Conservation (phyloP, 139 green algal genomes). For the Chara braunii region DNA sequence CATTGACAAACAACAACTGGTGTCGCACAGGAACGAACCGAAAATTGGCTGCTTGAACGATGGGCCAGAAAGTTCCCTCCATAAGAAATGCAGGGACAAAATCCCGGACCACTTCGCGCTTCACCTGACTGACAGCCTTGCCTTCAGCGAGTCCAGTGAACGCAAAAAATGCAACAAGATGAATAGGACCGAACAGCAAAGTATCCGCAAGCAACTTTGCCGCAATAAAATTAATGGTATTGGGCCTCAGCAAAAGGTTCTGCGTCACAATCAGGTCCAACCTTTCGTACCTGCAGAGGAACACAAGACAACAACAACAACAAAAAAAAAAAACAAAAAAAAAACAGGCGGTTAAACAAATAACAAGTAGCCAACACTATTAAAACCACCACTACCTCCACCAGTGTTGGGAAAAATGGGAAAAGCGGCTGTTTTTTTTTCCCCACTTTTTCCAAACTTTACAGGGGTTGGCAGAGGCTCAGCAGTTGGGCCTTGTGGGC, state of each 20-base stretch:
- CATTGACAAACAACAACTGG: conserved; percentile 40
- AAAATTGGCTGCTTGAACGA: conserved; percentile 37
- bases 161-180: conserved; percentile 40
- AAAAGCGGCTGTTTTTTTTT: too few species aligned
- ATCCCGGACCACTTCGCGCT: conserved; percentile 18
- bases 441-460: too few species aligned
- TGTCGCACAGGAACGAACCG: conserved; percentile 31
- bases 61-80: conserved; percentile 27
- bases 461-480: too few species aligned
- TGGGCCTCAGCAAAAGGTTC: conserved; percentile 5
- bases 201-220: conserved; percentile 39
- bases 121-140: not conserved
- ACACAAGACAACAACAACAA: not conserved
- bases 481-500: too few species aligned
- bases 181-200: conserved; percentile 40
- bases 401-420: too few species aligned
- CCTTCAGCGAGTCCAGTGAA: conserved; percentile 37
- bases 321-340: not conserved
- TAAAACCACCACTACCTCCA: too few species aligned
- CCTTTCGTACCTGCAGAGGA: conserved; percentile 20
- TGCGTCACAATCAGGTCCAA: conserved; percentile 17
- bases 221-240: conserved; percentile 33
- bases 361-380: too few species aligned
- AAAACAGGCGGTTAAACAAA: not conserved
- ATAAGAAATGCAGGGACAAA: conserved; percentile 27